Evolutionary conservation across 805 yeast species (phyloP), one percentile per base, ranked within the genome.

Genomic region (Maudiozyma serrabonitensis): DNA sequence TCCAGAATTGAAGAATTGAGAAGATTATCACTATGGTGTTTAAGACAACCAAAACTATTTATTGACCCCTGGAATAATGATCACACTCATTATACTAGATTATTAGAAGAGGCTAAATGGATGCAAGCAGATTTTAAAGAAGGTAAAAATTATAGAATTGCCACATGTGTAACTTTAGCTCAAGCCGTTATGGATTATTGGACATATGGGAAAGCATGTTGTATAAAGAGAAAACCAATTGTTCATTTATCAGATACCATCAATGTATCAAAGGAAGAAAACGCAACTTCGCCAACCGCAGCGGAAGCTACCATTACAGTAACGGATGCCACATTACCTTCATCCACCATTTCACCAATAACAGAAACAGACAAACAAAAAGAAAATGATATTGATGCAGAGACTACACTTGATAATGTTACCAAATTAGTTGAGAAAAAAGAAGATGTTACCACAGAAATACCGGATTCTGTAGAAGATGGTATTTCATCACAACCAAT

Each of bases 1-100:
- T 84, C 95, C 1, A 74, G 98, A 52, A 90, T 93, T 44, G 98
- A 91, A 61, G 98, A 91, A 63, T 73, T 93, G 54, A 87, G 88
- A 63, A 73, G 95, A 44, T 83, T 84, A 50, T 85, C 87, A 2
- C 81, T 86, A 58, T 93, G 99, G 98, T 83, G 95, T 21, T 70
- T 93, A 47, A 75, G 95, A 47, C 99, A 93, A 63, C 95, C 95
- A 0, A 72, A 76, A 47, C 75, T 78, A 54, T 83, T 75, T 58
- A 60, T 73, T 12, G 95, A 87, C 55, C 96, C 98, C 0, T 77
- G 61, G 64, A 58, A 55, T 46, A 61, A 56, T 25, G 63, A 70
- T 13, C 62, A 61, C n/a, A 69, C 80, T 3, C 90, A 86, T 54
- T 80, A 95, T 87, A 91, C 84, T 56, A 67, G 75, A 50, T 54